Base-by-base conservation (phyloP, 257 asterid genomes). In the Nicotiana sylvestris region DNA sequence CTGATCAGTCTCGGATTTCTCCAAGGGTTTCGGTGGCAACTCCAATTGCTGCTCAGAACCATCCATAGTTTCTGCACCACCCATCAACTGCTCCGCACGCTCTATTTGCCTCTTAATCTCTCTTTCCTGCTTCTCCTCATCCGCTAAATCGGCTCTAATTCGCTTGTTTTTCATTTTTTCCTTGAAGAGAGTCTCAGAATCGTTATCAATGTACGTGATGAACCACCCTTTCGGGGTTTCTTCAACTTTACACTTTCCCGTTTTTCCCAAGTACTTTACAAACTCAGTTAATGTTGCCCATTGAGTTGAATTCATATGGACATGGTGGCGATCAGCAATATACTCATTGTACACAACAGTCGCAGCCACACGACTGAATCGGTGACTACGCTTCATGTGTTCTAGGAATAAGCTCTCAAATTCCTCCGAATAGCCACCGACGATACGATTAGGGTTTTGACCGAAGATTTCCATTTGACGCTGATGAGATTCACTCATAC, bases 221-320 rank as follows among this genome's bases (percentile, higher is more conserved):
- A 96, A 96, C 99, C 98, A 96, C 12, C 98, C 99, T 80, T 96
- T 94, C 4, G 97, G 95, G 0, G 97, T 96, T 46, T 94, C 97
- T 6, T 95, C 98, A 12, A 96, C 98, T 88, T 96, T 96, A 72
- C 92, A 92, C 89, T 96, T 95, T 3, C 99, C 98, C 0, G 91
- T 85, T 84, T 84, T 82, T 18, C 99, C 99, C 88, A 96, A 86
- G 86, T 94, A 83, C 93, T 94, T 94, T 6, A 94, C 90, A 85
- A 96, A 96, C 85, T 96, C 96, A 1, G 98, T 96, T 84, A 96
- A 87, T 15, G 99, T 92, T 3, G 97, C 95, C 99, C 99, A 92
- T 86, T 91, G 76, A 12, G 98, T 96, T 6, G 99, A 96, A 80
- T 94, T 96, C 98, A 96, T 94, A 74, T 92, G 98, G 65, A 96